A percentile compares a stretch with the other conserved stretches of the same genome.
Conservation (phyloP, 2,329 filamentous ascomycete genomes). For the Fusarium equiseti region DNA sequence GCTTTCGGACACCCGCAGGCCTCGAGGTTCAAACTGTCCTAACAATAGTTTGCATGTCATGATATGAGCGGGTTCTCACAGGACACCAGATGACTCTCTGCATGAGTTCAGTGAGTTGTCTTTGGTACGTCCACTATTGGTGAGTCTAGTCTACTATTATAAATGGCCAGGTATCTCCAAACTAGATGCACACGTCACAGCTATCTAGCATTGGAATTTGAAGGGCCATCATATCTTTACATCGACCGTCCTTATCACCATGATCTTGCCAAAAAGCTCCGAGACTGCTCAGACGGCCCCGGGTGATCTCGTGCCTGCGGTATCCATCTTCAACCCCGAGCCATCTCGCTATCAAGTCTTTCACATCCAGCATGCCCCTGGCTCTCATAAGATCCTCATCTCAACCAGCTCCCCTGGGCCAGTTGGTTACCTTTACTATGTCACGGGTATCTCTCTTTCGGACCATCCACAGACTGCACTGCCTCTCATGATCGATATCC, state of each 20-base stretch:
- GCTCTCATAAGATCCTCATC: slow-evolving; percentile 39
- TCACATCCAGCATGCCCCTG: slow-evolving; percentile 33
- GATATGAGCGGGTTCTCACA: slow-evolving; percentile 18
- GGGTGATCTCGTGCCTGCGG: slow-evolving; percentile 1
- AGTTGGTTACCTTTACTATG: slow-evolving; percentile 26
- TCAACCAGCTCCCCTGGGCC: slow-evolving; percentile 20
- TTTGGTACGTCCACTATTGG: slow-evolving; percentile 4
- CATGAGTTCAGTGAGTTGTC: not conserved
- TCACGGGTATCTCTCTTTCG: not conserved
- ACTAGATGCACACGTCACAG: not conserved
- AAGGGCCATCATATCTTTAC: not conserved
- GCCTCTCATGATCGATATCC: slow-evolving; percentile 17
- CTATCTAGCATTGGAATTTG: not conserved
- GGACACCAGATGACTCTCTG: not conserved
- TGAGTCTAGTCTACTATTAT: not conserved
- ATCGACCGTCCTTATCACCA: not conserved
- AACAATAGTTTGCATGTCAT: slow-evolving; percentile 12
- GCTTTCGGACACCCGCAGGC: slow-evolving; percentile 31
- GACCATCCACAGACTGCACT: slow-evolving; percentile 7
- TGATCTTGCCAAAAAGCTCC: not conserved
- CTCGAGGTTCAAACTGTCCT: slow-evolving; percentile 12
- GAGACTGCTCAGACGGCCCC: not conserved
- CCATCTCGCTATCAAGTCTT: slow-evolving; percentile 33
- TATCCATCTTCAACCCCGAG: not conserved
- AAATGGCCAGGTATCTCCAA: not conserved